Conservation (phyloP, 2,329 filamentous ascomycete genomes). For the Cladosporium sp. region DNA sequence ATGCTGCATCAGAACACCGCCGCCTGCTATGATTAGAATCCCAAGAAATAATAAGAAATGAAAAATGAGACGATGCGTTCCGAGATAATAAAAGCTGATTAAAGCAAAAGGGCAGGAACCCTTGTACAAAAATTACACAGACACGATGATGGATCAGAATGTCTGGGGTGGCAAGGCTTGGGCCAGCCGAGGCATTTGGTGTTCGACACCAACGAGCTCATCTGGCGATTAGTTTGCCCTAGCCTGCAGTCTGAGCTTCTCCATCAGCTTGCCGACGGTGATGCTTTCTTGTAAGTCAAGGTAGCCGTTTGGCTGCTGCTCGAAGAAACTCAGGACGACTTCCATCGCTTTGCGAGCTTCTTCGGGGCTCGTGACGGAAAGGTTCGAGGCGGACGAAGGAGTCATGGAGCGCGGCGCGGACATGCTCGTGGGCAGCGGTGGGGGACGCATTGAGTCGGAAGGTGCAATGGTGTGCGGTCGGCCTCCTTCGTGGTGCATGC, state of each 20-base stretch:
- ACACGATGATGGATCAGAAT: too few relatives aligned
- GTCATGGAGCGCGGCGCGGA: slow-evolving; percentile 11
- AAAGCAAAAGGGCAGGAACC: background rate
- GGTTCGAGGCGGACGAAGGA: slow-evolving; percentile 28
- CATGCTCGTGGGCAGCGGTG: slow-evolving; percentile 35
- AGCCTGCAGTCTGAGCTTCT: slow-evolving; percentile 65
- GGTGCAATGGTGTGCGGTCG: slow-evolving; percentile 25
- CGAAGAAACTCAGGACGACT: slow-evolving; percentile 75
- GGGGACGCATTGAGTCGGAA: slow-evolving; percentile 43
- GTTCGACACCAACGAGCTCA: too few relatives aligned
- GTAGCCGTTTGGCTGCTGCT: slow-evolving; percentile 62
- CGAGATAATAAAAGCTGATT: background rate
- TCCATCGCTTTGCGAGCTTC: slow-evolving; percentile 79
- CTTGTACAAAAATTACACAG: background rate
- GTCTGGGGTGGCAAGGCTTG: too few relatives aligned
- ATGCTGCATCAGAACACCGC: slow-evolving; percentile 1
- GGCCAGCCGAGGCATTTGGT: too few relatives aligned
- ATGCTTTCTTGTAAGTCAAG: slow-evolving; percentile 74
- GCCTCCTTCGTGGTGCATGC: slow-evolving; percentile 21
- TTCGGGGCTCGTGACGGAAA: slow-evolving; percentile 72
- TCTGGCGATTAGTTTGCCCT: too few relatives aligned
- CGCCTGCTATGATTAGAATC: slow-evolving; percentile 8
- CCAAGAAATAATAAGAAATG: background rate
- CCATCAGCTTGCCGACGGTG: slow-evolving; percentile 74
- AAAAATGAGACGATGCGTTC: background rate